A percentile compares a stretch with the other conserved stretches of the same genome.
Evolutionary conservation across 352 stramenopile genomes (phyloP).

Genomic region (Phytophthora agathidicida): DNA sequence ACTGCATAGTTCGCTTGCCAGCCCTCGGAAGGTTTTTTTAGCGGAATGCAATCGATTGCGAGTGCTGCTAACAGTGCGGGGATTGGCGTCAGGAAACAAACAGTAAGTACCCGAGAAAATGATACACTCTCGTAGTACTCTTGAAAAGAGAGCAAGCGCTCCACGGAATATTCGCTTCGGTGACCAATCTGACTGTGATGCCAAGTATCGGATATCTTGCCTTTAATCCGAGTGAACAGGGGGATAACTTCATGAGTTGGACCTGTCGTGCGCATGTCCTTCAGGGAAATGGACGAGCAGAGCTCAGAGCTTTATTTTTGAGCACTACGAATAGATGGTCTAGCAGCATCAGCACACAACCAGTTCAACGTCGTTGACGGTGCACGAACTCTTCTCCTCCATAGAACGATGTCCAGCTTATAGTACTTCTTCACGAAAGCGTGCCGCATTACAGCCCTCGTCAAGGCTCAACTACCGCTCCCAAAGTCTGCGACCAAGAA

Average conservation of each 20-base stretch:
- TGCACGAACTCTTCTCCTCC: too few relatives aligned
- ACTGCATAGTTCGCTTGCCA: constrained; percentile 24
- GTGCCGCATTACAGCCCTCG: too few relatives aligned
- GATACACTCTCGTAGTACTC: constrained; percentile 3
- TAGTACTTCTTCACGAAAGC: too few relatives aligned
- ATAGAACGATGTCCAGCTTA: too few relatives aligned
- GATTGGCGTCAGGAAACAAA: constrained; percentile 15
- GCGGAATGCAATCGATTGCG: constrained; percentile 26
- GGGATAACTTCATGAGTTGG: neutral
- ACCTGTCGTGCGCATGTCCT: too few relatives aligned
- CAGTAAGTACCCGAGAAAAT: neutral
- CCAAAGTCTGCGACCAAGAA: too few relatives aligned
- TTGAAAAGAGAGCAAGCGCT: constrained; percentile 5
- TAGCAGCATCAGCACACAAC: too few relatives aligned
- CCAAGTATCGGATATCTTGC: neutral
- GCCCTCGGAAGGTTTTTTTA: constrained; percentile 10
- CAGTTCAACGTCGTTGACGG: too few relatives aligned
- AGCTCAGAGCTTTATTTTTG: too few relatives aligned
- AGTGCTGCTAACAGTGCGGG: constrained; percentile 8
- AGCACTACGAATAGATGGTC: too few relatives aligned
- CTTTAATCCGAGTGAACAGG: neutral
- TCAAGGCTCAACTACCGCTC: too few relatives aligned
- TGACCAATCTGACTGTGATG: constrained; percentile 6
- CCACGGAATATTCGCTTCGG: constrained; percentile 11
- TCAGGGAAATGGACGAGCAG: too few relatives aligned